Conservation (phyloP, 2,329 filamentous ascomycete species). For the Pyricularia sp. region DNA sequence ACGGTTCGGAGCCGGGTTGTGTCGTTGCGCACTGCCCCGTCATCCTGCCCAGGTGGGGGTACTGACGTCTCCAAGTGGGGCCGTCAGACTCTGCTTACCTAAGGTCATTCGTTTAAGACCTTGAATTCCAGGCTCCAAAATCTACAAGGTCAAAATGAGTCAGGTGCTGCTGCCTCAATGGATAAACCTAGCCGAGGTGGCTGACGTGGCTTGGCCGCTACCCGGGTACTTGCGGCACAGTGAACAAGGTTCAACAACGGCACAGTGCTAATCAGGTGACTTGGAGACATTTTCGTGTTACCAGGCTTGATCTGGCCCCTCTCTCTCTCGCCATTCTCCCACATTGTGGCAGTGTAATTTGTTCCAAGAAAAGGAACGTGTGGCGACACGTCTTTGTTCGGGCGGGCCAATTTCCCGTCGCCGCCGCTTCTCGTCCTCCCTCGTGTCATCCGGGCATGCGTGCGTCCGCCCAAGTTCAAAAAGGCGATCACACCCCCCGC, state of each 20-base stretch:
- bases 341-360: neutral
- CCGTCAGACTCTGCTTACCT: neutral
- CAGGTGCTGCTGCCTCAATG: neutral
- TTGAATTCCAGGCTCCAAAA: neutral
- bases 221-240: constrained; percentile 2
- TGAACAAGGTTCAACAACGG: neutral
- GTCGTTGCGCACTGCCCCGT: neutral
- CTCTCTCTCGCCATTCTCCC: neutral
- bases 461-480: neutral
- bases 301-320: neutral
- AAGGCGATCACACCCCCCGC: neutral
- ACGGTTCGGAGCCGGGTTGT: neutral
- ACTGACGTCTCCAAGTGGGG: constrained; percentile 4
- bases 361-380: neutral
- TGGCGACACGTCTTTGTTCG: neutral
- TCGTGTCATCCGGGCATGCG: neutral
- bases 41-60: constrained; percentile 1
- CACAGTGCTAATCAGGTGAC: constrained; percentile 4
- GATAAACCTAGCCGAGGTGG: constrained; percentile 1
- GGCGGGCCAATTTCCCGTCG: neutral
- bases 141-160: neutral
- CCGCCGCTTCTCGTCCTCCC: neutral
- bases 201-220: constrained; percentile 4
- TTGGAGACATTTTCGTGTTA: constrained; percentile 7
- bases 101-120: neutral